phyloP scores from a whole-genome alignment of 371 early-diverging fungal species.

The Haplosporangium sp. region DNA sequence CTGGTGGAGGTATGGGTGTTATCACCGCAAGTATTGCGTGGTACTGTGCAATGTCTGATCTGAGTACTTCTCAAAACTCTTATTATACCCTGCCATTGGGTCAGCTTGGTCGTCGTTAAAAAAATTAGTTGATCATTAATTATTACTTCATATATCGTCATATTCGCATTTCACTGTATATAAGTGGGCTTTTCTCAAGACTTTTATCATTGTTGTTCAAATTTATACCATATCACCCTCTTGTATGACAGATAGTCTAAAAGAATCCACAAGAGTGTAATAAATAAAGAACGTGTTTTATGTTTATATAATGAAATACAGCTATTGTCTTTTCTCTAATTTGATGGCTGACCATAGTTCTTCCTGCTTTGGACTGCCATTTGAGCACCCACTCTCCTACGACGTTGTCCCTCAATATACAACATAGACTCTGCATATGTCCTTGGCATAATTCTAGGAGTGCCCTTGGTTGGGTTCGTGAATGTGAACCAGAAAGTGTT shows the following conservation, averaged over 20 bases:
- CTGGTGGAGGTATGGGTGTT: slow-evolving; percentile 56
- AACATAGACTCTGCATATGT: slow-evolving; percentile 85
- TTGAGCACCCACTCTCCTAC: slow-evolving; percentile 43
- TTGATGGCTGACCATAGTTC: slow-evolving; percentile 11
- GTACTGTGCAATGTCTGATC: slow-evolving; percentile 60
- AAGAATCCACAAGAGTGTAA: background rate
- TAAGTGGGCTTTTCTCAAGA: background rate
- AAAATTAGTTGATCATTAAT: no score
- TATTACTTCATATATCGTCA: no score
- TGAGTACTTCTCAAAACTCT: slow-evolving; percentile 46
- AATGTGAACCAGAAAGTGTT: slow-evolving; percentile 93
- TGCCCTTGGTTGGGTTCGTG: slow-evolving; percentile 37
- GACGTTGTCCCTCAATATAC: slow-evolving; percentile 77
- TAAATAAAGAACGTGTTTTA: no score
- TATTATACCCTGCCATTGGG: slow-evolving; percentile 50
- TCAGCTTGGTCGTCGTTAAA: slow-evolving; percentile 47
- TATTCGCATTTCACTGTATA: background rate
- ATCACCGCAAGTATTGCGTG: slow-evolving; percentile 58
- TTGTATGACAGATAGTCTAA: background rate
- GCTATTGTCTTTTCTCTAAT: no score
- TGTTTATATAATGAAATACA: no score
- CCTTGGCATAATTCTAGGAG: slow-evolving; percentile 69
- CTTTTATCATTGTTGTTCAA: background rate
- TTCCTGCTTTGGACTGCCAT: slow-evolving; percentile 38
- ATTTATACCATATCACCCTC: background rate